These are phyloP conservation scores for Candolleomyces efflorescens DNA, from an alignment of 768 basidiomycete species.

Conservation along the genomic window DNA sequence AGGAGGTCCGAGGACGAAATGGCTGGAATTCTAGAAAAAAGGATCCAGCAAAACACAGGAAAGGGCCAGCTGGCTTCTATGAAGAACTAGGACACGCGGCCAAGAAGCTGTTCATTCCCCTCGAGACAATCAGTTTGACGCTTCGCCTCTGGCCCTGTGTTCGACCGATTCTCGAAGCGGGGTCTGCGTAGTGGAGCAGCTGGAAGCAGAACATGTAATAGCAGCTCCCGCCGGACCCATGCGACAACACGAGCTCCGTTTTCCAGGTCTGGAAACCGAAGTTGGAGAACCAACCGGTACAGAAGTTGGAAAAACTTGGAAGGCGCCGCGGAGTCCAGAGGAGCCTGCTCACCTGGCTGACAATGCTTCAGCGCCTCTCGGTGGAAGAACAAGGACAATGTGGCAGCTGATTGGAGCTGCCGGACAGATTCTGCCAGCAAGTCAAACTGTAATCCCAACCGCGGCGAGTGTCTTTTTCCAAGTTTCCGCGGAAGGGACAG, in stretches of 20 bases:
- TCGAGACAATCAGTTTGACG: no score
- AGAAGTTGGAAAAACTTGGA: no score
- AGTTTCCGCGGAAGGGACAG: no score
- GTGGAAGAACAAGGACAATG: not conserved
- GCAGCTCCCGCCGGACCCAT: not conserved
- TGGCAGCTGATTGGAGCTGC: not conserved
- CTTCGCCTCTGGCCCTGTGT: no score
- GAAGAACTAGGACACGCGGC: not conserved
- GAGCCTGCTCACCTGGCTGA: not conserved
- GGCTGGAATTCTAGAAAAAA: not conserved
- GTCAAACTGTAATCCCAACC: not conserved
- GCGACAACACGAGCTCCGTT: not conserved
- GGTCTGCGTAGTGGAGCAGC: no score
- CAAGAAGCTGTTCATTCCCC: not conserved
- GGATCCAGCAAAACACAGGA: not conserved
- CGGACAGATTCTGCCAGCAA: constrained; percentile 4
- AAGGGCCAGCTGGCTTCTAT: not conserved
- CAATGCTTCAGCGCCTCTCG: not conserved
- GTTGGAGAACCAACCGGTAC: not conserved
- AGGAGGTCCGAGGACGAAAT: constrained; percentile 7
- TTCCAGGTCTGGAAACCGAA: not conserved
- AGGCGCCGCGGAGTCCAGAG: not conserved
- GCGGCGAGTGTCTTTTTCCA: no score
- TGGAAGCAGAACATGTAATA: not conserved
- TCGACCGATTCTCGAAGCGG: no score